Evolutionary conservation across 441 rosid species (phyloP), one percentile per base, ranked within the genome.

Genomic region (Jatropha podagrica): DNA sequence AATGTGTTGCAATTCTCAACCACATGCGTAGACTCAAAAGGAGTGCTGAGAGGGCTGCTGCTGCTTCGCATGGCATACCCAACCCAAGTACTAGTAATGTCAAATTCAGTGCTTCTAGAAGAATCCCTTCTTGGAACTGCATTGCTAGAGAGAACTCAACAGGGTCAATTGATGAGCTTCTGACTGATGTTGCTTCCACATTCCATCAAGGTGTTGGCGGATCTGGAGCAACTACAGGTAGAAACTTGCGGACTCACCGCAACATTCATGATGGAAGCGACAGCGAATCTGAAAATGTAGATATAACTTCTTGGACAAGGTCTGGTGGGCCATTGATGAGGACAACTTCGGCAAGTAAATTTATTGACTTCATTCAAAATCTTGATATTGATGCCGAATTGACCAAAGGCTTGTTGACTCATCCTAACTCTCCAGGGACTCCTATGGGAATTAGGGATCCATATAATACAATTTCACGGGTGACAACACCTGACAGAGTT

Each of bases 61-160:
- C 87, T 13, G 88, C 93, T 66, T 91, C 97, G 75, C 95, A 87
- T 58, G 90, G 91, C 42, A 80, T 85, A 44, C 65, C 88, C 42
- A 78, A 74, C 79, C 78, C 93, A 0, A 78, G 40, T 4, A 23
- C 84, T 48, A 74, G 77, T 79, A 75, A 92, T 0, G 74, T 74
- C 72, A 93, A 79, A 78, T 92, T 95, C 82, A 91, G 77, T 77
- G 98, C 91, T 73, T 92, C 99, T 2, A 91, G 79, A 85, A 87
- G 99, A 83, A 95, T 95, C 40, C 99, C 99, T 59, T 95, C 99
- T 65, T 95, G 99, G 99, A 95, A 93, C 82, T 84, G 97, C 84
- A 81, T 95, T 78, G 99, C 97, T 17, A 79, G 99, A 81, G 99
- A 95, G 84, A 95, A 95, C 83, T 93, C 99, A 2, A 83, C 99